Evolutionary conservation across 345 rosid genomes (phyloP), one percentile per base, ranked within the genome.

Genomic region (Mallotus nudiflorus): DNA sequence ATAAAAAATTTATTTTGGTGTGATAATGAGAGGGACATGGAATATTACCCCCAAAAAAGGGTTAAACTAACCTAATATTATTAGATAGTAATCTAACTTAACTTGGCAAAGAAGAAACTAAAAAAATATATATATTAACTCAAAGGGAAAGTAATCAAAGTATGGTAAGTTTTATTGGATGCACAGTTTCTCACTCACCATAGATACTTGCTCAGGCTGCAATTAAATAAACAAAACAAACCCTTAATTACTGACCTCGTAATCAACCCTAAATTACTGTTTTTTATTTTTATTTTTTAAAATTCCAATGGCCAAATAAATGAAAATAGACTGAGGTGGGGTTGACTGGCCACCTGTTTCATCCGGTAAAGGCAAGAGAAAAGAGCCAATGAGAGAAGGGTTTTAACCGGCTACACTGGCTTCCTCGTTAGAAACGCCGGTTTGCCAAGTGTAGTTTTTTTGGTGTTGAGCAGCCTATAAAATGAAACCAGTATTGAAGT

Each of bases 381-480:
- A 0, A 15, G 29, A 48, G 65, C 65, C 73, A 69, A 69, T 59
- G 5, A 58, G 44, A 69, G 22, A 58, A 22, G 40, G 11, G n/a
- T 5, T 57, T 40, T 45, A 9, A 57, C 65, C 56, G 72, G 65
- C 73, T 45, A 58, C 4, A 31, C 24, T 49, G 48, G 46, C 57
- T 69, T 58, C 72, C 72, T 54, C 39, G 54, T 19, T n/a, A 45
- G 39, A 57, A 45, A 58, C 63, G 27, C 71, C 62, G 51, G 52
- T 62, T 54, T 55, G 71, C 71, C 63, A 44, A 24, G 62, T 55
- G 72, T 56, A 19, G 40, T 25, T 27, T 7, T 24, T 2, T 6
- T 6, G 15, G 37, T 46, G 19, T 3, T 10, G 10, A 42, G 46
- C 27, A 2, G 55, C 65, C 73, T 58, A 69, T 69, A 69, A n/a